These are phyloP conservation scores for Fraxinus sp. DNA, from an alignment of 305 asterid species.

Conservation along the genomic window DNA sequence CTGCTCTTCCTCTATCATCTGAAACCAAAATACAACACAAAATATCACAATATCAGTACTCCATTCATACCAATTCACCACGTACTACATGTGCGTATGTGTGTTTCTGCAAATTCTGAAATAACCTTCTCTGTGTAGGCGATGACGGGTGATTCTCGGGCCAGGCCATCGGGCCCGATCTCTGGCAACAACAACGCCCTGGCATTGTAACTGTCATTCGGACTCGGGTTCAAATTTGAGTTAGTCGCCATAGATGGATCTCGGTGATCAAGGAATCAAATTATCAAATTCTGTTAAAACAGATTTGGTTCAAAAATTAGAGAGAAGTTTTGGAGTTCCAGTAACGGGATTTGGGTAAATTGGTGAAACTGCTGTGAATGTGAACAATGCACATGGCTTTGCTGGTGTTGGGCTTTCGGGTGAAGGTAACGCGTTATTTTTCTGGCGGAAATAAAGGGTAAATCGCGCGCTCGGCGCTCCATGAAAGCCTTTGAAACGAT, in stretches of 20 bases:
- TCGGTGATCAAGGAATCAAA: conserved; percentile 23
- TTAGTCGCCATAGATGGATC: conserved; percentile 38
- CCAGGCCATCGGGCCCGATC: conserved; percentile 93
- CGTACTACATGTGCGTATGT: background rate
- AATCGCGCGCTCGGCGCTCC: background rate
- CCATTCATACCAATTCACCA: background rate
- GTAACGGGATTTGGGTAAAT: background rate
- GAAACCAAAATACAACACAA: conserved; percentile 25
- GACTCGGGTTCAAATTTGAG: conserved; percentile 33
- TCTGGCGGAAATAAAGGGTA: background rate
- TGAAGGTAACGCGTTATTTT: background rate
- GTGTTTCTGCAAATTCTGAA: background rate
- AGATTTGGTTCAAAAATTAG: background rate
- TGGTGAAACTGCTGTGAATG: background rate
- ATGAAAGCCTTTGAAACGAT: background rate
- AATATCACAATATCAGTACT: conserved; percentile 2
- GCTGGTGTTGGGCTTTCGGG: background rate
- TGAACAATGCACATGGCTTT: background rate
- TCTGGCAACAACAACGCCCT: conserved; percentile 48
- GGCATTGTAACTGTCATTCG: conserved; percentile 29
- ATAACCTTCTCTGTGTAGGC: conserved; percentile 84
- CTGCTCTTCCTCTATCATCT: conserved; percentile 85
- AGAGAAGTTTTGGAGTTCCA: background rate
- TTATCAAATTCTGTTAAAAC: background rate
- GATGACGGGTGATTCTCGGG: conserved; percentile 69